Evolutionary conservation across 148 eudicot species (phyloP), one percentile per base, ranked within the genome.

Genomic region (Diospyros kaki): DNA sequence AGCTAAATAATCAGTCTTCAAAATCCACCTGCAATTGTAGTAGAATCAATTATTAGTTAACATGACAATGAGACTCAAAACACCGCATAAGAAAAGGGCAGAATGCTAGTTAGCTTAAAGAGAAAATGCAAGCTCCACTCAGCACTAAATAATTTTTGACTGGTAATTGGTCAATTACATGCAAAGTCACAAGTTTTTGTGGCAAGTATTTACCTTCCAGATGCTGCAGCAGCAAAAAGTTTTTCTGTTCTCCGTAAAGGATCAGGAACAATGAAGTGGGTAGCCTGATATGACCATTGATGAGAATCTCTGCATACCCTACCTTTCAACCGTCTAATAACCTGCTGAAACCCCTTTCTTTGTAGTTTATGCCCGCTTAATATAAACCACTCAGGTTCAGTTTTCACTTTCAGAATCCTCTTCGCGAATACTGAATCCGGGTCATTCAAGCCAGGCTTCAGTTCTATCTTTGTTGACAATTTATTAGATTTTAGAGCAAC

Each of bases 211-310:
- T 72, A 93, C 99, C 99, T 87, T 82, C 99, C 98, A 54, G 99
- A 91, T 50, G 98, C 97, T 28, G 93, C 98, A 80, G 99, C 99
- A 76, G 97, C 98, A 82, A 95, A 95, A 73, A 95, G 89, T 82
- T 95, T 95, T 67, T 95, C 99, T 15, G 98, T 93, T 84, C 99
- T 86, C 70, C 93, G 86, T 55, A 93, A 71, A 39, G 97, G 97
- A 66, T 89, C 99, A 1, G 99, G 94, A 72, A 87, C 87, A 77
- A 95, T 78, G 55, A 95, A 93, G 81, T 95, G 99, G 15, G 99
- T 92, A 52, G 99, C 99, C 72, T 95, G 98, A 79, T 95, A 95
- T 40, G 97, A 91, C 99, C 99, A 95, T 52, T 91, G 84, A 76
- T 95, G 99, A 77, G 96, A 86, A 84, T 90, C 99, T 76, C 96